phyloP scores from a whole-genome alignment of 2,329 filamentous ascomycete species.

The Sclerotinia subarctica region DNA sequence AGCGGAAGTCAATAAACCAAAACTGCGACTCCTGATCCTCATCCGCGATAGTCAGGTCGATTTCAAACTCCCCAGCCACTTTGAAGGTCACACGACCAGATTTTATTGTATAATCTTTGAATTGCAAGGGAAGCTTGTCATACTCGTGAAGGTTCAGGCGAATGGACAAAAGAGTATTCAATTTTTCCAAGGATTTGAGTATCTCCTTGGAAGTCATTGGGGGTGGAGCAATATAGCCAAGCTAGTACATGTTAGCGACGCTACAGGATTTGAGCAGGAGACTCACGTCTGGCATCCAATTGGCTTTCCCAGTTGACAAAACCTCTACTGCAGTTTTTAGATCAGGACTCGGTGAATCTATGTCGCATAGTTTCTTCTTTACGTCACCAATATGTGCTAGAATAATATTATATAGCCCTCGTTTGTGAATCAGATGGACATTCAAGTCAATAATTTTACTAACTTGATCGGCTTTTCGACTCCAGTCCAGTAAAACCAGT shows the following conservation, averaged over 20 bases:
- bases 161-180: conserved; percentile 80
- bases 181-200: conserved; percentile 69
- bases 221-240: conserved; percentile 74
- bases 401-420: conserved; percentile 56
- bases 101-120: conserved; percentile 72
- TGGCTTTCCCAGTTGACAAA: conserved; percentile 71
- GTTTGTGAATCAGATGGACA: conserved; percentile 65
- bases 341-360: conserved; percentile 84
- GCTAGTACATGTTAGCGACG: conserved; percentile 44
- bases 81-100: conserved; percentile 89
- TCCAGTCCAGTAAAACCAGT: conserved; percentile 88
- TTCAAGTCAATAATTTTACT: conserved; percentile 86
- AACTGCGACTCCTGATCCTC: conserved; percentile 82
- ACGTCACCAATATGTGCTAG: conserved; percentile 65
- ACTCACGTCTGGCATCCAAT: conserved; percentile 75
- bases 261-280: neutral
- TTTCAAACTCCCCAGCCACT: conserved; percentile 81
- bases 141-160: conserved; percentile 82
- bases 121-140: conserved; percentile 69
- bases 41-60: conserved; percentile 86
- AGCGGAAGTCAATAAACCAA: conserved; percentile 90
- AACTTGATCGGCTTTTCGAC: conserved; percentile 72
- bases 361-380: conserved; percentile 68
- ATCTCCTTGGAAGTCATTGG: conserved; percentile 69
- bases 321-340: conserved; percentile 85